Evolutionary conservation across 768 basidiomycete species (phyloP).

Genomic region (Mycena amicta): DNA sequence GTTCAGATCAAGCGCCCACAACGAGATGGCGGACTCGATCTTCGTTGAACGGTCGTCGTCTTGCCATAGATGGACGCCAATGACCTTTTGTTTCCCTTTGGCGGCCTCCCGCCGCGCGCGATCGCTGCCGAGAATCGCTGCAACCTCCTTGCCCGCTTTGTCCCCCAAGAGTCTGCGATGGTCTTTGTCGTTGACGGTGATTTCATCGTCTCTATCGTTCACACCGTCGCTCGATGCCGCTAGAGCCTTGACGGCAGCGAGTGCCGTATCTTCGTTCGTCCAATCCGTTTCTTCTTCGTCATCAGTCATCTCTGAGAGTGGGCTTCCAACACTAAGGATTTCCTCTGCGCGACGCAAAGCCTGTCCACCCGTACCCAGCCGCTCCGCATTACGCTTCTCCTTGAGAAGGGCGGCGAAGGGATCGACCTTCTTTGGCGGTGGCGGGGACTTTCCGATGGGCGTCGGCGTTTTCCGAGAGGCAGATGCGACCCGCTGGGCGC

Average conservation of each 20-base stretch:
- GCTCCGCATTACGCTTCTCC: constrained; percentile 49
- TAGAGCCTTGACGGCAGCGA: constrained; percentile 34
- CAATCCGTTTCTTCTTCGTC: constrained; percentile 39
- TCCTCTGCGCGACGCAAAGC: constrained; percentile 51
- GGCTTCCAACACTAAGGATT: constrained; percentile 34
- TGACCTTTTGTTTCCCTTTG: constrained; percentile 26
- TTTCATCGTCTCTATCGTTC: constrained; percentile 24
- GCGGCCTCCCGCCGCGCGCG: constrained; percentile 31
- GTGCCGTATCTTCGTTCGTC: constrained; percentile 42
- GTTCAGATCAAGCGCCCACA: constrained; percentile 2
- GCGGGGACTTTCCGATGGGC: no score
- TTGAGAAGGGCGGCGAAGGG: constrained; percentile 58
- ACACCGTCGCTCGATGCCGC: constrained; percentile 24
- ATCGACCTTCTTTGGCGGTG: constrained; percentile 36
- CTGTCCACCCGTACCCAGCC: constrained; percentile 40
- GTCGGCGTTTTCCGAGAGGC: constrained; percentile 14
- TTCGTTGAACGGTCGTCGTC: constrained; percentile 2
- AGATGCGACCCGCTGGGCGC: constrained; percentile 6
- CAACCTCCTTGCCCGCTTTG: constrained; percentile 44
- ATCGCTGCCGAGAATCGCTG: constrained; percentile 46
- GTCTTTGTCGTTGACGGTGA: constrained; percentile 35
- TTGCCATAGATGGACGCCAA: constrained; percentile 37
- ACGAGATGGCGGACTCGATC: constrained; percentile 3
- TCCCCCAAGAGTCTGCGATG: constrained; percentile 42
- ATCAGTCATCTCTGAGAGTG: constrained; percentile 32